phyloP scores from a whole-genome alignment of 2,329 filamentous ascomycete genomes.

The Exophiala sideris region DNA sequence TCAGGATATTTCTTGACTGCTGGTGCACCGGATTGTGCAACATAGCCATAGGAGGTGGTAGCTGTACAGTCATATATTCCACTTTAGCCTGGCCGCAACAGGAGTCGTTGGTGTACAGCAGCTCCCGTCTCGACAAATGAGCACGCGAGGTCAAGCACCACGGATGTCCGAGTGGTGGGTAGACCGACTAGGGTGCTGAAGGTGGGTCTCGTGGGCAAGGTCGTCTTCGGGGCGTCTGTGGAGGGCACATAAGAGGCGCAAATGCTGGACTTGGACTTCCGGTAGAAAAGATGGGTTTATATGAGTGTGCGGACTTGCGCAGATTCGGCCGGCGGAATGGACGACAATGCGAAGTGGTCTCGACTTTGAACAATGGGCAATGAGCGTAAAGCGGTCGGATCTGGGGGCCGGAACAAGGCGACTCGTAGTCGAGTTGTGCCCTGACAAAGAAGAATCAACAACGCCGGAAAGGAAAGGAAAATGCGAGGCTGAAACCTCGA shows the following conservation, averaged over 20 bases:
- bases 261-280: not conserved
- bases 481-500: too few relatives aligned
- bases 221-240: slow-evolving; percentile 10
- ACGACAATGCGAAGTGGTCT: too few relatives aligned
- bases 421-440: too few relatives aligned
- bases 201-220: slow-evolving; percentile 13
- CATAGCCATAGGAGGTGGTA: slow-evolving; percentile 14
- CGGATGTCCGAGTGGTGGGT: slow-evolving; percentile 2
- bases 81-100: not conserved
- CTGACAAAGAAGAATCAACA: too few relatives aligned
- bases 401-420: too few relatives aligned
- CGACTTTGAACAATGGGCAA: too few relatives aligned
- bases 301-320: too few relatives aligned
- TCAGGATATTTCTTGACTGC: slow-evolving; percentile 43
- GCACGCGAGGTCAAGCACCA: not conserved
- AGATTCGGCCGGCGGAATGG: too few relatives aligned
- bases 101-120: not conserved
- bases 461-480: too few relatives aligned
- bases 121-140: not conserved
- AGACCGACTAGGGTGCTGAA: slow-evolving; percentile 18
- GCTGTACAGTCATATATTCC: not conserved
- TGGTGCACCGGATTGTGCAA: slow-evolving; percentile 13
- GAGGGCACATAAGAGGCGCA: slow-evolving; percentile 6
- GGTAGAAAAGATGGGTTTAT: not conserved
- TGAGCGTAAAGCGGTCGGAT: too few relatives aligned